These are phyloP conservation scores for Leccinum aurantiacum DNA, from an alignment of 768 basidiomycete species.

Conservation along the genomic window DNA sequence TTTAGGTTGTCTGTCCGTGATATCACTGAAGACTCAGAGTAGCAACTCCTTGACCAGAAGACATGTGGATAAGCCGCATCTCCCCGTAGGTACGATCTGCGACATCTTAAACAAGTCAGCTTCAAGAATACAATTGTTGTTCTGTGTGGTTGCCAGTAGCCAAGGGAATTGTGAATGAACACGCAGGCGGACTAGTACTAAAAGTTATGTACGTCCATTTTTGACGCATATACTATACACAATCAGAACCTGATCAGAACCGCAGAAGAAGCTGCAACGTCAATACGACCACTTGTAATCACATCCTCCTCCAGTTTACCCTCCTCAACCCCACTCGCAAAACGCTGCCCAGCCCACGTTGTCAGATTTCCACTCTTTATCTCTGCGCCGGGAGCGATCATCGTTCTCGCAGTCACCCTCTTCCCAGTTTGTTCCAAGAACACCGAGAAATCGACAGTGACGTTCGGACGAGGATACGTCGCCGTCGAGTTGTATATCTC, in stretches of 20 bases:
- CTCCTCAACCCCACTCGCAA: slow-evolving; percentile 37
- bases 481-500: slow-evolving; percentile 53
- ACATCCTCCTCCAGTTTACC: slow-evolving; percentile 42
- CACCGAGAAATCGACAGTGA: slow-evolving; percentile 47
- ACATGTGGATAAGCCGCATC: no score
- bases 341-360: slow-evolving; percentile 53
- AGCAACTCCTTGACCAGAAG: no score
- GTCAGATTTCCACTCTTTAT: slow-evolving; percentile 43
- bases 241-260: slow-evolving; percentile 31
- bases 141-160: neutral
- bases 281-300: slow-evolving; percentile 33
- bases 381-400: slow-evolving; percentile 51
- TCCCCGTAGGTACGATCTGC: no score
- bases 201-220: neutral
- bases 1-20: no score
- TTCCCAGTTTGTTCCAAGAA: slow-evolving; percentile 32
- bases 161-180: neutral
- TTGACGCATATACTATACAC: neutral
- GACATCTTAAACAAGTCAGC: neutral
- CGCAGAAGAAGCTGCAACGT: slow-evolving; percentile 40
- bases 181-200: neutral
- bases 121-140: neutral
- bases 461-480: slow-evolving; percentile 38
- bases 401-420: slow-evolving; percentile 38
- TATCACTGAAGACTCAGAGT: no score